Conservation (phyloP, 305 asterid species). For the Solanum hybrid region DNA sequence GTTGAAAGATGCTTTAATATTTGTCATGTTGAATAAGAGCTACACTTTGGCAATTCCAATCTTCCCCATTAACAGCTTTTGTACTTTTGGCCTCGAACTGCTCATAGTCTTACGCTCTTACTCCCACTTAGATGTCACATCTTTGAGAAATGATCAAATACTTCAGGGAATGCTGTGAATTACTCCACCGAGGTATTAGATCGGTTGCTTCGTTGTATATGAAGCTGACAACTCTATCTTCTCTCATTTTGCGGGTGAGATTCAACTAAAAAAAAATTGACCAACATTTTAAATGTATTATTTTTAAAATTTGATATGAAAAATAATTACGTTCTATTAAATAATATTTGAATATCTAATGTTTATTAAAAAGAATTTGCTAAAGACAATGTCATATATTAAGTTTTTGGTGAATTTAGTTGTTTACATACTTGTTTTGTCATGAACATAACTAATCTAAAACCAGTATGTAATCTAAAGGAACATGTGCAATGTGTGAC, state of each 20-base stretch:
- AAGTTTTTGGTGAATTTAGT: background rate
- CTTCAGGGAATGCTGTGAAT: background rate
- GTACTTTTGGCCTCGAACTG: background rate
- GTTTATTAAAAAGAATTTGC: background rate
- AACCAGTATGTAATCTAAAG: background rate
- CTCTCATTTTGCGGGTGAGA: background rate
- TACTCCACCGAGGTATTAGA: background rate
- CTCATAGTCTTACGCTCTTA: background rate
- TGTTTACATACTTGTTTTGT: background rate
- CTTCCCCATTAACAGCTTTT: background rate
- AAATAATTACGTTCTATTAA: background rate
- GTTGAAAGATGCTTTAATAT: background rate
- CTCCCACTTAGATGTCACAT: background rate
- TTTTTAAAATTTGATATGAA: background rate
- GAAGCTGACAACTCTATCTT: background rate
- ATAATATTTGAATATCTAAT: background rate
- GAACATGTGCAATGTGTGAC: background rate
- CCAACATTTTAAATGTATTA: background rate
- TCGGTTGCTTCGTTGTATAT: background rate
- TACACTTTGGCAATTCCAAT: background rate
- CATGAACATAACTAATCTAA: background rate
- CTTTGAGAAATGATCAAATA: background rate
- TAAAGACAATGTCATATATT: background rate
- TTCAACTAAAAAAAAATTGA: background rate
- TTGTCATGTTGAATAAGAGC: slow-evolving; percentile 6